phyloP scores from a whole-genome alignment of 768 basidiomycete species.

The Cubamyces lactineus region DNA sequence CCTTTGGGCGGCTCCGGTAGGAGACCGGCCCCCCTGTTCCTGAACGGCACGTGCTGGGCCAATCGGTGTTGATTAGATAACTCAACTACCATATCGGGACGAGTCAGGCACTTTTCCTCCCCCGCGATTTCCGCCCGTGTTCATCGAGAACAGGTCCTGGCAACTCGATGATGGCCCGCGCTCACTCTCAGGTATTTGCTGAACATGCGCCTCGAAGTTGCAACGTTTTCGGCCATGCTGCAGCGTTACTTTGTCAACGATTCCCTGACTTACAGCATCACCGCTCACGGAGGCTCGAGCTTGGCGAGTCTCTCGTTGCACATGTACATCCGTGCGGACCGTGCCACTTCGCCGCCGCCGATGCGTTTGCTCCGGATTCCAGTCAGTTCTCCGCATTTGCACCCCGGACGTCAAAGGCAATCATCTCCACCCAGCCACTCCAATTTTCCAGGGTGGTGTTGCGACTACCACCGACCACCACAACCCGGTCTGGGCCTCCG shows the following conservation, averaged over 20 bases:
- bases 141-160: background rate
- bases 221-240: background rate
- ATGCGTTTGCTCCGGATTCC: slow-evolving; percentile 1
- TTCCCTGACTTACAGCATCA: too few species aligned
- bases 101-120: slow-evolving; percentile 6
- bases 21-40: slow-evolving; percentile 14
- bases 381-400: slow-evolving; percentile 5
- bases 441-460: slow-evolving; percentile 22
- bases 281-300: too few species aligned
- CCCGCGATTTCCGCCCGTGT: background rate
- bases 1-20: slow-evolving; percentile 8
- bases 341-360: slow-evolving; percentile 1
- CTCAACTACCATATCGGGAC: slow-evolving; percentile 1
- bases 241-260: background rate
- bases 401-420: slow-evolving; percentile 24
- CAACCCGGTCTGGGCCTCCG: slow-evolving; percentile 7
- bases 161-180: background rate
- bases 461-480: slow-evolving; percentile 5
- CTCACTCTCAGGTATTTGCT: background rate
- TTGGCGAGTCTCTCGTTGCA: too few species aligned
- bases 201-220: background rate
- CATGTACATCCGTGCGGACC: background rate
- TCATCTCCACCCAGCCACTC: slow-evolving; percentile 1
- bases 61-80: slow-evolving; percentile 7
- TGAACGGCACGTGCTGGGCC: slow-evolving; percentile 2